These are phyloP conservation scores for Hypoxylon sp. DNA, from an alignment of 2,329 filamentous ascomycete species.

Conservation along the genomic window DNA sequence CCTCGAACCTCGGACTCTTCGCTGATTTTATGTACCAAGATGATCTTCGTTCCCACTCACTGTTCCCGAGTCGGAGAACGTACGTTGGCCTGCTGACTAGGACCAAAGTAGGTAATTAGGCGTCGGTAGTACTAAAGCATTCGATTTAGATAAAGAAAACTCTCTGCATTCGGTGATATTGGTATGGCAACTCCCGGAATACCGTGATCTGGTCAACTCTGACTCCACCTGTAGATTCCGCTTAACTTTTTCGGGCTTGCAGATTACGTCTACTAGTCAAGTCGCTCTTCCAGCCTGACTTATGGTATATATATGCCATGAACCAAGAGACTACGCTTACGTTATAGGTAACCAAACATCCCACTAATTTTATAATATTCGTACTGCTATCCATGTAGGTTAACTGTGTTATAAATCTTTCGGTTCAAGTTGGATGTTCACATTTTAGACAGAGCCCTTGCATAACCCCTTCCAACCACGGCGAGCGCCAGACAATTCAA, in stretches of 20 bases:
- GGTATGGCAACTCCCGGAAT: slow-evolving; percentile 35
- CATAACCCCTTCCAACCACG: slow-evolving; percentile 1
- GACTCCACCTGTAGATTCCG: slow-evolving; percentile 38
- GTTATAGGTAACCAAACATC: slow-evolving; percentile 11
- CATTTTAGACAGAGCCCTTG: slow-evolving; percentile 15
- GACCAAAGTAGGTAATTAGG: slow-evolving; percentile 41
- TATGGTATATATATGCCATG: background rate
- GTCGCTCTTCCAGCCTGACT: slow-evolving; percentile 8
- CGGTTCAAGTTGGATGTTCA: slow-evolving; percentile 14
- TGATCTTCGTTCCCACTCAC: slow-evolving; percentile 24
- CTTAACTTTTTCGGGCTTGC: slow-evolving; percentile 20
- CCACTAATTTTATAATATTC: background rate
- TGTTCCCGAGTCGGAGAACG: slow-evolving; percentile 22
- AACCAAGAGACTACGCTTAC: slow-evolving; percentile 12
- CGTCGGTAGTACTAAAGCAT: slow-evolving; percentile 43
- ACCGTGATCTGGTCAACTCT: slow-evolving; percentile 36
- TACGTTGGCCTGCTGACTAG: slow-evolving; percentile 30
- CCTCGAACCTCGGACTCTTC: slow-evolving; percentile 29
- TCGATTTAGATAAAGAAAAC: slow-evolving; percentile 35
- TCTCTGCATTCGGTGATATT: slow-evolving; percentile 32
- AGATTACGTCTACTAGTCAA: slow-evolving; percentile 3
- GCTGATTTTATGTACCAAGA: slow-evolving; percentile 29
- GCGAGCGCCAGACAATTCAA: background rate
- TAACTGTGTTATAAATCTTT: slow-evolving; percentile 1
- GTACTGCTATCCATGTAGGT: slow-evolving; percentile 7